phyloP scores from a whole-genome alignment of 2,329 filamentous ascomycete genomes.

The Raffaelea ambrosiae region DNA sequence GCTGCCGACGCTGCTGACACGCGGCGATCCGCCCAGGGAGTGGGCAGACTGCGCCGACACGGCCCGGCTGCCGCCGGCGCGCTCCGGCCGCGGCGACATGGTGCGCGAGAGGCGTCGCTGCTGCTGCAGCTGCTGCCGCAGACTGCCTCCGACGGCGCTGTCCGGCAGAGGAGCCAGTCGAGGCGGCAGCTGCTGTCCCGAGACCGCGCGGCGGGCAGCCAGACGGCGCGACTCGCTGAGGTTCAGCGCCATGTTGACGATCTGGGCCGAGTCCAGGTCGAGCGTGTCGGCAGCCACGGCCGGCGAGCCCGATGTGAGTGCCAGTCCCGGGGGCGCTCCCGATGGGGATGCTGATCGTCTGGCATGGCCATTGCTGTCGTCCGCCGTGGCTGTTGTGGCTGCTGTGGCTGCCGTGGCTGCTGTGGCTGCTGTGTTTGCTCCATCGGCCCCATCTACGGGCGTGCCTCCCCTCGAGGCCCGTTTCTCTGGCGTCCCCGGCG shows the following conservation, averaged over 20 bases:
- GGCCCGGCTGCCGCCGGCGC: slow-evolving; percentile 23
- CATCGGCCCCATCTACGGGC: too few species aligned
- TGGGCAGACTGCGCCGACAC: neutral
- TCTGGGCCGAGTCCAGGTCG: slow-evolving; percentile 74
- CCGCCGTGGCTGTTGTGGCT: slow-evolving; percentile 6
- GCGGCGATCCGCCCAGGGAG: slow-evolving; percentile 14
- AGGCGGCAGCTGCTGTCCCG: slow-evolving; percentile 38
- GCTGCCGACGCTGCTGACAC: slow-evolving; percentile 23
- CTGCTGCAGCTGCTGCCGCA: slow-evolving; percentile 63
- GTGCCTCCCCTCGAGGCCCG: too few species aligned
- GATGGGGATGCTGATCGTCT: neutral
- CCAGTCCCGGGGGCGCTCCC: neutral
- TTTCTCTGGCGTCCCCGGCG: too few species aligned
- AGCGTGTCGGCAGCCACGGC: slow-evolving; percentile 20
- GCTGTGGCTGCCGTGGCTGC: slow-evolving; percentile 11
- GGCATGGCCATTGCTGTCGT: neutral
- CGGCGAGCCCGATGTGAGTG: slow-evolving; percentile 5
- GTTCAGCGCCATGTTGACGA: slow-evolving; percentile 86
- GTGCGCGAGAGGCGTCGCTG: slow-evolving; percentile 56
- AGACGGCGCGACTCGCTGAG: slow-evolving; percentile 71
- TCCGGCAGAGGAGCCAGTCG: slow-evolving; percentile 44
- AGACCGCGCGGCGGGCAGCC: slow-evolving; percentile 50
- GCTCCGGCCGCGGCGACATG: slow-evolving; percentile 48
- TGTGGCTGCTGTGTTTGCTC: neutral
- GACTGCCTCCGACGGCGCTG: slow-evolving; percentile 45